Conservation (phyloP, 345 rosid species). For the Salix purpurea region DNA sequence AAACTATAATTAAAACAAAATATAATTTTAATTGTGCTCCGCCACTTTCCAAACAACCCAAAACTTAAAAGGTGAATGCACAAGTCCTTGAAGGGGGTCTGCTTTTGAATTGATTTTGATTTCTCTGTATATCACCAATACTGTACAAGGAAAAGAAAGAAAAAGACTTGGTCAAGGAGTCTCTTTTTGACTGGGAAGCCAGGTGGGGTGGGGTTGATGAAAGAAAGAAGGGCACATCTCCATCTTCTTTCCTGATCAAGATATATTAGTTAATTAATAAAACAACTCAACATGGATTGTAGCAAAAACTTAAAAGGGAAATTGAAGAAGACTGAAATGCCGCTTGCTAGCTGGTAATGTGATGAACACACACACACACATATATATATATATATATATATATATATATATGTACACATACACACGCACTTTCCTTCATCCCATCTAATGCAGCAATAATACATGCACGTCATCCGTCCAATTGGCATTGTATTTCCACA, state of each 20-base stretch:
- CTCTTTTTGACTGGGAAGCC: slow-evolving; percentile 21
- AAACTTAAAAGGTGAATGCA: too few species aligned
- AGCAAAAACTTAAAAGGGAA: too few species aligned
- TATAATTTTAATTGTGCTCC: too few species aligned
- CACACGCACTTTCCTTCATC: too few species aligned
- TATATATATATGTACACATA: too few species aligned
- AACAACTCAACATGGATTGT: too few species aligned
- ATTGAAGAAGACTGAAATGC: too few species aligned
- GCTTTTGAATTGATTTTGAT: background rate
- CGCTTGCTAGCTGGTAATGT: too few species aligned
- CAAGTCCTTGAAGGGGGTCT: background rate
- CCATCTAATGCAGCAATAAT: background rate
- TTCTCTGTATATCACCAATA: background rate
- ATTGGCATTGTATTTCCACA: slow-evolving; percentile 9
- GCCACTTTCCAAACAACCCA: too few species aligned
- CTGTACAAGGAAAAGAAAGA: background rate
- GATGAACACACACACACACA: background rate
- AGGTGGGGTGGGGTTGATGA: background rate
- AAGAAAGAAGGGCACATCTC: background rate
- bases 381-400: too few species aligned
- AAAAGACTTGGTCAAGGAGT: slow-evolving; percentile 28
- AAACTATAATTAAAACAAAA: too few species aligned
- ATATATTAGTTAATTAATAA: too few species aligned
- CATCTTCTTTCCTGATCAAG: background rate
- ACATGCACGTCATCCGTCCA: slow-evolving; percentile 1